A percentile compares a stretch with the other conserved stretches of the same genome.
Conservation (phyloP, 2,329 filamentous ascomycete species). For the Triangularia verruculosa region DNA sequence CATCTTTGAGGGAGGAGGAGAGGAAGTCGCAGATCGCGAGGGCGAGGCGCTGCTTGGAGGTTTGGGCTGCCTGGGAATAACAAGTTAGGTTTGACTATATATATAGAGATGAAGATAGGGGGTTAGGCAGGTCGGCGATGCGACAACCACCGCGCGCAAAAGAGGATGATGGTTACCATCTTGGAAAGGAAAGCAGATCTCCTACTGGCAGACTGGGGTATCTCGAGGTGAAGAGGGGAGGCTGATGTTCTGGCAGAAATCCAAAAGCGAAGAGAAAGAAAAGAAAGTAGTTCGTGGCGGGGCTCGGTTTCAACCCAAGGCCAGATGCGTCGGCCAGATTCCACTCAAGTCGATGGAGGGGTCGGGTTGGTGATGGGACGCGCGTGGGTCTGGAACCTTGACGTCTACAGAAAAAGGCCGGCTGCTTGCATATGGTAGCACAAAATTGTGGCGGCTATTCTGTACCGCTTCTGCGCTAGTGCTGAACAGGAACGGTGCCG, state of each 20-base stretch:
- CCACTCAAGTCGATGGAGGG: slow-evolving; percentile 24
- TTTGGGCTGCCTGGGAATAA: slow-evolving; percentile 38
- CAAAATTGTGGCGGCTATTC: background rate
- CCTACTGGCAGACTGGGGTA: background rate
- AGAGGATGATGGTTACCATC: background rate
- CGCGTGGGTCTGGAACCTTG: slow-evolving; percentile 10
- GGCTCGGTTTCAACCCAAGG: slow-evolving; percentile 9
- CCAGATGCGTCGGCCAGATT: slow-evolving; percentile 21
- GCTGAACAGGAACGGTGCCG: background rate
- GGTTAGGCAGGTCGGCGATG: background rate
- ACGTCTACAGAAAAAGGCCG: background rate
- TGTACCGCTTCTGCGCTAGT: background rate
- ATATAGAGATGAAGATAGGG: background rate
- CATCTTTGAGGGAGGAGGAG: slow-evolving; percentile 76
- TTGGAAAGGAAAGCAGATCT: background rate
- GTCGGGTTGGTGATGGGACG: slow-evolving; percentile 9
- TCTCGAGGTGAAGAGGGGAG: background rate
- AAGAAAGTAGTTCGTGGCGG: slow-evolving; percentile 1
- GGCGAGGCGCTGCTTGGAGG: slow-evolving; percentile 78
- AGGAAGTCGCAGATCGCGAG: slow-evolving; percentile 98
- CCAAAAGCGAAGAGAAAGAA: background rate
- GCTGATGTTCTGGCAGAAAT: background rate
- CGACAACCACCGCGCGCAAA: background rate
- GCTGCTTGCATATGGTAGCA: background rate
- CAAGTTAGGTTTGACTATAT: slow-evolving; percentile 10